A percentile compares a stretch with the other conserved stretches of the same genome.
These are phyloP conservation scores for Suillus alpinus DNA, from an alignment of 768 basidiomycete species.

Conservation along the genomic window DNA sequence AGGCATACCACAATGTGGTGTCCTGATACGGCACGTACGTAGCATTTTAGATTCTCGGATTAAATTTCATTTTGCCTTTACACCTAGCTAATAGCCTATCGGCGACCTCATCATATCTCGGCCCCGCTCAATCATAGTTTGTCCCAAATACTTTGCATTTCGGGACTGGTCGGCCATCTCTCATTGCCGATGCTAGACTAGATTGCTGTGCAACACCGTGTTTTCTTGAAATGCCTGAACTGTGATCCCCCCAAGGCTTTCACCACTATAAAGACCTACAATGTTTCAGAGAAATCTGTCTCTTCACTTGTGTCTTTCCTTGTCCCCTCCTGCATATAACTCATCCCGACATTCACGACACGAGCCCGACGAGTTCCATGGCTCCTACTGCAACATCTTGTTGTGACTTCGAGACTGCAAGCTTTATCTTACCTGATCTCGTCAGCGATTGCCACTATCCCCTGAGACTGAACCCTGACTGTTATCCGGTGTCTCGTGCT, in stretches of 20 bases:
- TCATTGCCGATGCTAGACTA: too few relatives aligned
- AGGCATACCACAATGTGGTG: background rate
- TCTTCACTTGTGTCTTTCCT: slow-evolving; percentile 1
- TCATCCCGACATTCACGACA: background rate
- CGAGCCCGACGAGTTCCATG: slow-evolving; percentile 14
- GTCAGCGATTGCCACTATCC: slow-evolving; percentile 39
- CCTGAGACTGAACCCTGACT: slow-evolving; percentile 31
- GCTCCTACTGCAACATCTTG: slow-evolving; percentile 21
- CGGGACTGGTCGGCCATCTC: too few relatives aligned
- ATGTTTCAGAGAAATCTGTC: slow-evolving; percentile 17
- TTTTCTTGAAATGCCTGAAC: background rate
- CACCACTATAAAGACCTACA: slow-evolving; percentile 22
- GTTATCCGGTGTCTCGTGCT: slow-evolving; percentile 33
- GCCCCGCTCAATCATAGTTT: too few relatives aligned
- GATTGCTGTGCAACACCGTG: background rate
- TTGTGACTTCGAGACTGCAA: slow-evolving; percentile 7
- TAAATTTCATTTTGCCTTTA: background rate
- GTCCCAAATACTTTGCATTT: too few relatives aligned
- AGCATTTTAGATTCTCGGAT: too few relatives aligned
- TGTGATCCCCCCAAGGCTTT: background rate
- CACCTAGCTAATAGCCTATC: background rate
- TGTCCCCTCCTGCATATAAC: slow-evolving; percentile 18
- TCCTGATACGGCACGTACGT: background rate
- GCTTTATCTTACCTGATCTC: slow-evolving; percentile 41
- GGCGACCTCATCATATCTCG: too few relatives aligned